Conservation (phyloP, 2,329 filamentous ascomycete genomes). For the Ascochyta viciae-villosae region DNA sequence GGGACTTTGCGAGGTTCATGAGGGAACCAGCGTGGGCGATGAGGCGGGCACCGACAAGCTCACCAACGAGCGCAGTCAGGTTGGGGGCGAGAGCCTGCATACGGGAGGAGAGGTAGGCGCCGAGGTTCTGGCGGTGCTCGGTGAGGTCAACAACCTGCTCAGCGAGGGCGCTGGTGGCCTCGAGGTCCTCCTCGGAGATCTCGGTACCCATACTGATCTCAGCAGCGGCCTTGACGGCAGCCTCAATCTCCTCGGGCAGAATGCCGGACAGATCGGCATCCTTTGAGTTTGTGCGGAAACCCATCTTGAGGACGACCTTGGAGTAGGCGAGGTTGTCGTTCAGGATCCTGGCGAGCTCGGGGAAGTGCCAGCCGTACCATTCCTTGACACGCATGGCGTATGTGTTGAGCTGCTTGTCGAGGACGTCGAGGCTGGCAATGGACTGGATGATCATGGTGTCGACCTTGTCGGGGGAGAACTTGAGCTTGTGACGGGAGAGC, state of each 20-base stretch:
- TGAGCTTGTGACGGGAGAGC: constrained; percentile 90
- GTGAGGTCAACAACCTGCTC: constrained; percentile 93
- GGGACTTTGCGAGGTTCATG: constrained; percentile 92
- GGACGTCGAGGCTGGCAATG: constrained; percentile 84
- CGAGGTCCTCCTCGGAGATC: constrained; percentile 88
- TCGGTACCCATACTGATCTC: constrained; percentile 99
- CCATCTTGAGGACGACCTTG: constrained; percentile 85
- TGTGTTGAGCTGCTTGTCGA: constrained; percentile 98
- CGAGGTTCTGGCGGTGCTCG: constrained; percentile 80
- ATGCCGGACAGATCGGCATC: constrained; percentile 77
- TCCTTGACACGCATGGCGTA: constrained; percentile 99
- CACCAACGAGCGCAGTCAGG: constrained; percentile 89
- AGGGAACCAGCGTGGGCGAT: constrained; percentile 95
- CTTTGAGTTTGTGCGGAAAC: constrained; percentile 82
- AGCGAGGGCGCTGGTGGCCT: constrained; percentile 89
- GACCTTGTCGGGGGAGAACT: constrained; percentile 98
- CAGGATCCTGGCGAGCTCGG: constrained; percentile 94
- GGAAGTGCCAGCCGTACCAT: constrained; percentile 99
- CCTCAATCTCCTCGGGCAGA: constrained; percentile 93
- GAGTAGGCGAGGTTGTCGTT: constrained; percentile 81
- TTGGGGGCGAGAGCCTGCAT: constrained; percentile 98
- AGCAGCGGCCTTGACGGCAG: constrained; percentile 88
- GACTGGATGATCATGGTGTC: constrained; percentile 99
- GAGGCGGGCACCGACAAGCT: constrained; percentile 90
- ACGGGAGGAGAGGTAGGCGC: constrained; percentile 85